Percentiles rank a stretch among this genome's conserved stretches.
phyloP scores from a whole-genome alignment of 495 filamentous ascomycete species.

The Penicillium manginii region DNA sequence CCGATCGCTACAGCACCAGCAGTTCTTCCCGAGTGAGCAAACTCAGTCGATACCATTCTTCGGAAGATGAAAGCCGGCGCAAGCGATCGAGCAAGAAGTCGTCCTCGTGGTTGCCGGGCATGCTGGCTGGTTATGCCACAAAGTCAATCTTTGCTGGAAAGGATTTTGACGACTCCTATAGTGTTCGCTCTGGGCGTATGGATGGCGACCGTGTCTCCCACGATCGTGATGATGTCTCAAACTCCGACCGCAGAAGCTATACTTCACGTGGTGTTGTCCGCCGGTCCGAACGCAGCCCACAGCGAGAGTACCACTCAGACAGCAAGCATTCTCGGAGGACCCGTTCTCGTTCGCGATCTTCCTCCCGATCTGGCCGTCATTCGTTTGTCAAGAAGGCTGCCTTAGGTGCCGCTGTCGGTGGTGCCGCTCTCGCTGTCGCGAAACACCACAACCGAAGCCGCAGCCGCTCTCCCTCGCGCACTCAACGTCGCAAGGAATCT shows the following conservation, averaged over 20 bases:
- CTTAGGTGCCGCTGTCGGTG: conserved; percentile 52
- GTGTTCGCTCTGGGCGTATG: conserved; percentile 52
- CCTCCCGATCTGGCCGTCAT: conserved; percentile 41
- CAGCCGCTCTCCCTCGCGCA: conserved; percentile 36
- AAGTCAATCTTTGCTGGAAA: conserved; percentile 55
- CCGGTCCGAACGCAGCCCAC: conserved; percentile 38
- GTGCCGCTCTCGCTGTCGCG: conserved; percentile 38
- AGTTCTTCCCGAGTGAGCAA: conserved; percentile 55
- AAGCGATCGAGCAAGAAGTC: conserved; percentile 43
- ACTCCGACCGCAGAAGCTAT: conserved; percentile 45
- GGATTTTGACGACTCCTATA: conserved; percentile 65
- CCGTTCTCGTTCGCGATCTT: conserved; percentile 52
- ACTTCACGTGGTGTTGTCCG: conserved; percentile 47
- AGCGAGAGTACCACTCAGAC: conserved; percentile 34
- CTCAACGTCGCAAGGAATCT: conserved; percentile 37
- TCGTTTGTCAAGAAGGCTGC: conserved; percentile 46
- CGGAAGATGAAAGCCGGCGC: conserved; percentile 54
- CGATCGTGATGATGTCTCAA: conserved; percentile 42
- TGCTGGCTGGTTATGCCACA: conserved; percentile 58
- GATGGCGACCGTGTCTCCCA: conserved; percentile 34
- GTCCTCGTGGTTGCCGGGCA: conserved; percentile 55
- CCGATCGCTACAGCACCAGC: conserved; percentile 49
- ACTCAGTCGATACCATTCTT: conserved; percentile 59
- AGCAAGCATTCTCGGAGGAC: conserved; percentile 31
- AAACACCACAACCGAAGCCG: conserved; percentile 36